Conservation (phyloP, 345 rosid species). For the Pseudoturritis turrita region DNA sequence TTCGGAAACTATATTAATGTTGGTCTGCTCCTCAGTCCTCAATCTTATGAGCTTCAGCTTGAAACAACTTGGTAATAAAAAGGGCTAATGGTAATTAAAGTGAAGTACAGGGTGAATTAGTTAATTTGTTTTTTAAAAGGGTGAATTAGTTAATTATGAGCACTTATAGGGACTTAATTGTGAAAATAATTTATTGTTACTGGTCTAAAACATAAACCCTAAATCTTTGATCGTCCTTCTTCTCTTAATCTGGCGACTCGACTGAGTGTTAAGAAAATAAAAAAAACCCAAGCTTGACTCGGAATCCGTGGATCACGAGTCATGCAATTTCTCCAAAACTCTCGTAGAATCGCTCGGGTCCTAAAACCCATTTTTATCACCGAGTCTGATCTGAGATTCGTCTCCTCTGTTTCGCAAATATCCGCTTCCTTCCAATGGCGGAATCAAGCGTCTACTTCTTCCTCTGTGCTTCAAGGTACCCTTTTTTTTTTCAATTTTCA, state of each 20-base stretch:
- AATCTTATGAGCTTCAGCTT: too few relatives aligned
- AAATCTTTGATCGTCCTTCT: constrained; percentile 1
- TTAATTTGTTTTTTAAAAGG: background rate
- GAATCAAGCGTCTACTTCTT: constrained; percentile 6
- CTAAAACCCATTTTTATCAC: constrained; percentile 26
- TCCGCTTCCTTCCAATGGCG: constrained; percentile 25
- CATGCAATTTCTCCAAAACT: constrained; percentile 44
- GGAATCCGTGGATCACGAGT: background rate
- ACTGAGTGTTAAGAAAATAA: background rate
- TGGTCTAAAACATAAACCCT: constrained; percentile 17
- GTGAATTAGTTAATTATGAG: background rate
- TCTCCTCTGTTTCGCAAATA: constrained; percentile 29
- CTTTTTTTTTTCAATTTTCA: background rate
- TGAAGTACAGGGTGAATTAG: background rate
- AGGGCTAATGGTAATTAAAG: background rate
- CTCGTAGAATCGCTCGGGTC: constrained; percentile 39
- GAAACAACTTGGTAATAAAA: too few relatives aligned
- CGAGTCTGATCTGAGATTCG: constrained; percentile 25
- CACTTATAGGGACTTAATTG: background rate
- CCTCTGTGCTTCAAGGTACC: constrained; percentile 33
- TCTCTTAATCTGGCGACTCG: background rate
- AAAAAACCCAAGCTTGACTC: background rate
- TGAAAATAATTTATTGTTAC: background rate
- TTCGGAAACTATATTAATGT: too few relatives aligned
- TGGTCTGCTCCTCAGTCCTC: too few relatives aligned